Conservation (phyloP, 805 yeast species). For the Metschnikowia cubensis region DNA sequence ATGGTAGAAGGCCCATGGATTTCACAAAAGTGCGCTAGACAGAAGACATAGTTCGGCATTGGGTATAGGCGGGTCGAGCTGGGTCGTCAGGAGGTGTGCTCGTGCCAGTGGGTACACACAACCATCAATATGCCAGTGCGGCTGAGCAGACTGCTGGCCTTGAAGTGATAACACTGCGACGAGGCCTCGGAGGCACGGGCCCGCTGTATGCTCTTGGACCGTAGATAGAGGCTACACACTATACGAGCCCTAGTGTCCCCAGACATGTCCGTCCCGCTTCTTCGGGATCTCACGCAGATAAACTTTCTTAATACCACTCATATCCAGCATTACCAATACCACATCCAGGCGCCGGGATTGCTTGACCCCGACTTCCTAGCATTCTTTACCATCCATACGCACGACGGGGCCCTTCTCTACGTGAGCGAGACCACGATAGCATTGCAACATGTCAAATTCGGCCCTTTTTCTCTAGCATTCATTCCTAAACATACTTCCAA, state of each 20-base stretch:
- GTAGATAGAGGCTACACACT: background rate
- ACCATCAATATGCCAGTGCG: conserved; percentile 4
- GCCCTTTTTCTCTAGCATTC: conserved; percentile 25
- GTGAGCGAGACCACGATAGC: conserved; percentile 28
- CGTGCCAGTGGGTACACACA: background rate
- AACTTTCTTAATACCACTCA: background rate
- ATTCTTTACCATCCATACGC: conserved; percentile 26
- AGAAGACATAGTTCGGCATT: conserved; percentile 41
- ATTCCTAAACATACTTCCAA: conserved; percentile 1
- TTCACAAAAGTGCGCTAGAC: conserved; percentile 75
- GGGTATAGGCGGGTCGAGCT: background rate
- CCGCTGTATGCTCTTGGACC: background rate
- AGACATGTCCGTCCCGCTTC: conserved; percentile 1
- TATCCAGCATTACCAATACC: background rate
- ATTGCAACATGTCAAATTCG: conserved; percentile 26
- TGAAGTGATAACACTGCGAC: background rate
- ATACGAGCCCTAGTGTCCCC: background rate
- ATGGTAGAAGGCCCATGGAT: conserved; percentile 70
- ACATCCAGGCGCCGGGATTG: background rate
- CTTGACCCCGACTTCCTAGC: conserved; percentile 1
- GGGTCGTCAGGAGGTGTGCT: background rate
- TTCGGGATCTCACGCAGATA: conserved; percentile 4
- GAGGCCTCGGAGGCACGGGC: background rate
- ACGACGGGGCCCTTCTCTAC: conserved; percentile 21
- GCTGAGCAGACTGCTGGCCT: background rate